phyloP scores from a whole-genome alignment of 768 basidiomycete species.

The Daedalea quercina region DNA sequence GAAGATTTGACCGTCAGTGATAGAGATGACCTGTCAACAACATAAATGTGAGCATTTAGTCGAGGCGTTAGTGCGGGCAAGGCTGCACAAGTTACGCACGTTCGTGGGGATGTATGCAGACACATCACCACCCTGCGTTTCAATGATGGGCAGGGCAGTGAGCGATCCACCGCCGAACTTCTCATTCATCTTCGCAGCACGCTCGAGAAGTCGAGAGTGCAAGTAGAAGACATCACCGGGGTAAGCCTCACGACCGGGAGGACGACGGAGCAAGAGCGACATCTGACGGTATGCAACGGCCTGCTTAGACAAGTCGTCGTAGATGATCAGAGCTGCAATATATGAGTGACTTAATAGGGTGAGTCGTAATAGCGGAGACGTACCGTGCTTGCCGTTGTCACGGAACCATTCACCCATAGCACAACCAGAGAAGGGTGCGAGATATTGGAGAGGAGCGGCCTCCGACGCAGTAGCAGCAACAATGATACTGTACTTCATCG shows the following conservation, averaged over 20 bases:
- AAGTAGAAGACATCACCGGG: conserved; percentile 99
- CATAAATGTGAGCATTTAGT: conserved; percentile 4
- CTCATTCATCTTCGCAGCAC: conserved; percentile 99
- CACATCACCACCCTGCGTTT: conserved; percentile 99
- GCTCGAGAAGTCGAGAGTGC: conserved; percentile 99
- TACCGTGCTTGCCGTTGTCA: conserved; percentile 99
- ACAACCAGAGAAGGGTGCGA: conserved; percentile 99
- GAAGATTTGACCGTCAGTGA: conserved; percentile 99
- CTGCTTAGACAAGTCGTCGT: conserved; percentile 99
- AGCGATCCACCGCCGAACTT: conserved; percentile 98
- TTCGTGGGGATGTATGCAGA: conserved; percentile 98
- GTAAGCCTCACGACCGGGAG: conserved; percentile 99
- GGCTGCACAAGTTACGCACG: conserved; percentile 33
- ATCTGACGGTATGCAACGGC: conserved; percentile 99
- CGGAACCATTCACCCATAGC: conserved; percentile 99
- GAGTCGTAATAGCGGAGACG: conserved; percentile 38
- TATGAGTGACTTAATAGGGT: not conserved
- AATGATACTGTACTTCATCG: conserved; percentile 99
- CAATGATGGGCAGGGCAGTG: conserved; percentile 98
- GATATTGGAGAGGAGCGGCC: conserved; percentile 98
- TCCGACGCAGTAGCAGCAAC: conserved; percentile 99
- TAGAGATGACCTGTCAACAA: conserved; percentile 84
- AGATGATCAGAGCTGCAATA: conserved; percentile 86
- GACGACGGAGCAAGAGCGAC: conserved; percentile 99
- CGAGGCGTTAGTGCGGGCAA: not conserved